Percentiles rank a stretch among this genome's conserved stretches.
These are phyloP conservation scores for Lobosporangium transversale DNA, from an alignment of 192 early-diverging fungal species.

Conservation along the genomic window DNA sequence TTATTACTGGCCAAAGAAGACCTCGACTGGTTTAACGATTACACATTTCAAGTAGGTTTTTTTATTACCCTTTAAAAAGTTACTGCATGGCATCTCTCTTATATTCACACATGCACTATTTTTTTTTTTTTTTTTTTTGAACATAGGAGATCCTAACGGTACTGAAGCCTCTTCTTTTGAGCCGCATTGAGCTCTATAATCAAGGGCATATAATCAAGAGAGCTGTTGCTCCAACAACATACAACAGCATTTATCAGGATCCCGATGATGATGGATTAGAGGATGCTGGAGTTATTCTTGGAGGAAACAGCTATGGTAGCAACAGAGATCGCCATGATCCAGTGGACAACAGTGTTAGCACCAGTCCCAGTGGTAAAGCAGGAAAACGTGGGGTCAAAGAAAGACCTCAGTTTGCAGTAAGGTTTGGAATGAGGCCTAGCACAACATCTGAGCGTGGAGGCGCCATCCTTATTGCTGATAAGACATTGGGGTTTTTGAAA, in stretches of 20 bases:
- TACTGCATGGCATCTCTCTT: too few relatives aligned
- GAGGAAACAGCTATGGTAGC: neutral
- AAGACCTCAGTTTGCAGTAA: slow-evolving; percentile 25
- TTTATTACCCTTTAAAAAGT: too few relatives aligned
- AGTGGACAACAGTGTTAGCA: neutral
- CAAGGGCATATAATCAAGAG: slow-evolving; percentile 29
- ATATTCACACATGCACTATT: too few relatives aligned
- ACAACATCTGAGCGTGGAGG: slow-evolving; percentile 32
- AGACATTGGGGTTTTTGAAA: slow-evolving; percentile 28
- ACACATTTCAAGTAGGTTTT: slow-evolving; percentile 29
- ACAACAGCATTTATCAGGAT: slow-evolving; percentile 4
- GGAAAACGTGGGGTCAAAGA: neutral
- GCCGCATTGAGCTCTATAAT: slow-evolving; percentile 26
- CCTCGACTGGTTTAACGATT: slow-evolving; percentile 46
- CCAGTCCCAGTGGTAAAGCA: neutral
- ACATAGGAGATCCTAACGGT: slow-evolving; percentile 38
- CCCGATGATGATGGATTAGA: slow-evolving; percentile 28
- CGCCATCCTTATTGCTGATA: slow-evolving; percentile 24
- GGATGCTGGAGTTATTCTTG: slow-evolving; percentile 35
- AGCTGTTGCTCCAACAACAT: neutral
- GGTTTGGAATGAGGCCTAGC: slow-evolving; percentile 30
- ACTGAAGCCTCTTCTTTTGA: slow-evolving; percentile 27
- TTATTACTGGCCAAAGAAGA: slow-evolving; percentile 42
- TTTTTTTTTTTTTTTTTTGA: too few relatives aligned
- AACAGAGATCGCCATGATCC: neutral